Conservation (phyloP, 495 filamentous ascomycete genomes). For the Delitschia confertaspora region DNA sequence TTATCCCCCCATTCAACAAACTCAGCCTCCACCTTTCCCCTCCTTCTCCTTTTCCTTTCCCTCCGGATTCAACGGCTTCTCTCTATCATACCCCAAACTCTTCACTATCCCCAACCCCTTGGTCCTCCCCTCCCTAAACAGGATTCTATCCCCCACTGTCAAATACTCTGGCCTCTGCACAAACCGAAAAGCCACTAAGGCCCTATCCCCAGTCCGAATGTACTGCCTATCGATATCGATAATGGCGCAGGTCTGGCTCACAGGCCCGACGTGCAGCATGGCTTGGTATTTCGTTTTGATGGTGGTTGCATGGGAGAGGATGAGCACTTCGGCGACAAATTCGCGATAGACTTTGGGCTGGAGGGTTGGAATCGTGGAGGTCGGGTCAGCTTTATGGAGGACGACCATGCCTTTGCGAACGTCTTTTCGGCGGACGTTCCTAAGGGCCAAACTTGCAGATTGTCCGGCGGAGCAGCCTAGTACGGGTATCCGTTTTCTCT, state of each 20-base stretch:
- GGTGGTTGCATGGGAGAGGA: slow-evolving; percentile 93
- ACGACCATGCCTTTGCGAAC: slow-evolving; percentile 99
- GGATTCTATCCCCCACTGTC: slow-evolving; percentile 72
- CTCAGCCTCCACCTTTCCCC: too few species aligned
- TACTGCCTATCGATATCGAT: slow-evolving; percentile 96
- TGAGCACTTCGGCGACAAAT: slow-evolving; percentile 93
- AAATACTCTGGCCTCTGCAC: slow-evolving; percentile 95
- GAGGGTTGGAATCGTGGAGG: slow-evolving; percentile 17
- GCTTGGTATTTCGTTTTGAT: slow-evolving; percentile 97
- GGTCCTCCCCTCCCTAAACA: slow-evolving; percentile 91
- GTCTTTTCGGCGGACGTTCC: slow-evolving; percentile 78
- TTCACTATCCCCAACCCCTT: slow-evolving; percentile 96
- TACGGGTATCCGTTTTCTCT: slow-evolving; percentile 87
- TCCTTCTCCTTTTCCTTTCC: slow-evolving; percentile 24
- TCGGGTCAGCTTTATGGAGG: slow-evolving; percentile 65
- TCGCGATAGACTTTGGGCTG: slow-evolving; percentile 76
- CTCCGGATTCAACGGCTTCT: slow-evolving; percentile 47
- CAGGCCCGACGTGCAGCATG: slow-evolving; percentile 94
- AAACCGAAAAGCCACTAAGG: slow-evolving; percentile 86
- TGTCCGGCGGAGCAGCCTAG: slow-evolving; percentile 86
- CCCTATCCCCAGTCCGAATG: slow-evolving; percentile 88
- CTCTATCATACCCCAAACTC: slow-evolving; percentile 73
- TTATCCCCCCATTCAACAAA: too few species aligned
- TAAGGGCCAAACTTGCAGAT: slow-evolving; percentile 83
- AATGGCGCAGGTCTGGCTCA: slow-evolving; percentile 92